Evolutionary conservation across 2,329 filamentous ascomycete species (phyloP).

Genomic region (Ophiostoma tasmaniense): DNA sequence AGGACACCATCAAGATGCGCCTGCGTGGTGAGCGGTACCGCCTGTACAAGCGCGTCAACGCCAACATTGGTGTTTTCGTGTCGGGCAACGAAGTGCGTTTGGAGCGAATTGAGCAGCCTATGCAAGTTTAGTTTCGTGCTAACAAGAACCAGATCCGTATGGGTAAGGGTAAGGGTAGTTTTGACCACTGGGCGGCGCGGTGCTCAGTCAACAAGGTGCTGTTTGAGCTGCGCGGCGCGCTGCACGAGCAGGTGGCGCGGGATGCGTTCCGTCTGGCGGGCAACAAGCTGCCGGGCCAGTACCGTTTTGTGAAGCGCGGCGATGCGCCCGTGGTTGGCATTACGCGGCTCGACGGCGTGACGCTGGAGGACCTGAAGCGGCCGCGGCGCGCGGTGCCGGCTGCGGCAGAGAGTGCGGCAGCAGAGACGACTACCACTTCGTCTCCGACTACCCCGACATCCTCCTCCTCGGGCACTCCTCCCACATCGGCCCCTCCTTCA

Average conservation of each 20-base stretch:
- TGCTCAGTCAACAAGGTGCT: slow-evolving; percentile 85
- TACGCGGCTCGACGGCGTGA: slow-evolving; percentile 79
- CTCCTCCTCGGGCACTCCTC: background rate
- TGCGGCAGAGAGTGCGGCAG: background rate
- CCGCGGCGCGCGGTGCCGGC: slow-evolving; percentile 42
- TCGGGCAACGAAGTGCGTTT: slow-evolving; percentile 78
- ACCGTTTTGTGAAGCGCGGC: slow-evolving; percentile 89
- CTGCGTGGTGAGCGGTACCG: slow-evolving; percentile 87
- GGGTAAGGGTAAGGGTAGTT: slow-evolving; percentile 97
- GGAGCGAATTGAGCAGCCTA: no score
- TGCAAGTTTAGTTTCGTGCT: no score
- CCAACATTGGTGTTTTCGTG: slow-evolving; percentile 90
- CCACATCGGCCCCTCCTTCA: background rate
- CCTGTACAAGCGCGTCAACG: slow-evolving; percentile 81
- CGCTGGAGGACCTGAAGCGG: slow-evolving; percentile 72
- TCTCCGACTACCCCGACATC: background rate
- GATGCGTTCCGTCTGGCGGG: slow-evolving; percentile 92
- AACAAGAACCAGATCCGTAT: slow-evolving; percentile 65
- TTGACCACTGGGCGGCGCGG: slow-evolving; percentile 91
- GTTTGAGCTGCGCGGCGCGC: slow-evolving; percentile 81
- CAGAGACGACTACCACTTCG: background rate
- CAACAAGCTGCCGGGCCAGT: slow-evolving; percentile 85
- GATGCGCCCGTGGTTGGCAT: slow-evolving; percentile 85
- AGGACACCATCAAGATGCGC: slow-evolving; percentile 84
- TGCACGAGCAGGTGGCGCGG: slow-evolving; percentile 89